Evolutionary conservation across 331 rosid species (phyloP), one percentile per base, ranked within the genome.

Genomic region (Ulmus americana): DNA sequence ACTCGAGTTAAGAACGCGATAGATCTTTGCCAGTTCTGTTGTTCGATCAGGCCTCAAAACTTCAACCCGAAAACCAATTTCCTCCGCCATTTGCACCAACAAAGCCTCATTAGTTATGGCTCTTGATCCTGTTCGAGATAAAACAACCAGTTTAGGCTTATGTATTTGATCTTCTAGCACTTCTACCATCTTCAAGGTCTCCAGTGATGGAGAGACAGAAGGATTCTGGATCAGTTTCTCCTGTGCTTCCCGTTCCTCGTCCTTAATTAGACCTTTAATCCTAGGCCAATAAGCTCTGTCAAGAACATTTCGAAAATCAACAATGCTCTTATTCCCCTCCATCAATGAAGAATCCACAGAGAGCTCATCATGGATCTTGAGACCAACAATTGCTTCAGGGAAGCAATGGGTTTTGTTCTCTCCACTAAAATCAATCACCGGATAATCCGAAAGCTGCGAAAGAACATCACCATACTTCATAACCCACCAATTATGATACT

Each of bases 401-500:
- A 92, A 92, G 82, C 96, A 92, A 68, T 89, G 98, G 18, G 85
- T 80, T 61, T 80, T 74, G 67, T 76, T 81, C 22, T 92, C 90
- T 40, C 72, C 65, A 40, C 57, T 70, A 39, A 85, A 85, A 70
- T 86, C 71, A 1, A 89, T 74, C 0, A 80, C 70, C 0, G 89
- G 86, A 77, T 80, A 85, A 39, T 83, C 90, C 0, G 98, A 82
- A 15, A 92, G 88, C 5, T 48, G 85, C 10, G 90, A 89, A 54
- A 92, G 78, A 14, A 89, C 83, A 60, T 89, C 88, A 1, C 88
- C 87, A 8, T 89, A 92, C 64, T 92, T 92, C 68, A 54, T 80
- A 4, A 89, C 11, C 98, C 98, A 92, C 98, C 98, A 92, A 12
- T 28, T 42, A 14, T 89, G 96, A 77, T 83, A 92, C 50, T 92